Evolutionary conservation across 2,329 filamentous ascomycete species (phyloP).

Genomic region (Aspergillus sergii): DNA sequence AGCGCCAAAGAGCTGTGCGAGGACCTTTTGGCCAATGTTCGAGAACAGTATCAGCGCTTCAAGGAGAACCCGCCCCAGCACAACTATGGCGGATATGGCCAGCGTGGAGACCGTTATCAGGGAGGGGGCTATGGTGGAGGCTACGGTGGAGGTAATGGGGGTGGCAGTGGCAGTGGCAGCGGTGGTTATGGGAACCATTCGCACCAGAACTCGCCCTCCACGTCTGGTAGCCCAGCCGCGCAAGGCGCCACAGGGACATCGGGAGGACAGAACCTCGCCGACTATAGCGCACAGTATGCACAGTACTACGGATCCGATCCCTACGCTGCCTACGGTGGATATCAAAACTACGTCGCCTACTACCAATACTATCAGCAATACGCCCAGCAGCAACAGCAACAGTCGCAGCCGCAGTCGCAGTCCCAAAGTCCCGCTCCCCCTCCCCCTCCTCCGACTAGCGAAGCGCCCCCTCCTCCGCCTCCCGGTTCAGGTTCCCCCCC

Average conservation of each 20-base stretch:
- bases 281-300: constrained; percentile 81
- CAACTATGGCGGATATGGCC: constrained; percentile 60
- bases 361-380: constrained; percentile 74
- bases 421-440: constrained; percentile 53
- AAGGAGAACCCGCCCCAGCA: constrained; percentile 77
- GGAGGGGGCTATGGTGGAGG: constrained; percentile 46
- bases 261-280: constrained; percentile 47
- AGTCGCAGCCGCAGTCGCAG: constrained; percentile 32
- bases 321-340: constrained; percentile 89
- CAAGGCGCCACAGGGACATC: constrained; percentile 43
- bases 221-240: constrained; percentile 48
- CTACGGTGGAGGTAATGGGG: constrained; percentile 34
- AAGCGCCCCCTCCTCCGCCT: constrained; percentile 61
- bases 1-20: constrained; percentile 86
- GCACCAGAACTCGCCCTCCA: constrained; percentile 44
- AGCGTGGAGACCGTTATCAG: constrained; percentile 51
- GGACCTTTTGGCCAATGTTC: constrained; percentile 83
- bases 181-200: constrained; percentile 40
- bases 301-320: constrained; percentile 81
- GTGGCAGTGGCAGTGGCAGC: constrained; percentile 13
- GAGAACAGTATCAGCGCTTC: constrained; percentile 86
- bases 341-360: constrained; percentile 67
- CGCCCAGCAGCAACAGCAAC: constrained; percentile 52
- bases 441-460: constrained; percentile 58
- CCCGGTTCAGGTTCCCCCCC: constrained; percentile 63